Conservation (phyloP, 2,329 filamentous ascomycete species). For the Corynespora cassiicola region DNA sequence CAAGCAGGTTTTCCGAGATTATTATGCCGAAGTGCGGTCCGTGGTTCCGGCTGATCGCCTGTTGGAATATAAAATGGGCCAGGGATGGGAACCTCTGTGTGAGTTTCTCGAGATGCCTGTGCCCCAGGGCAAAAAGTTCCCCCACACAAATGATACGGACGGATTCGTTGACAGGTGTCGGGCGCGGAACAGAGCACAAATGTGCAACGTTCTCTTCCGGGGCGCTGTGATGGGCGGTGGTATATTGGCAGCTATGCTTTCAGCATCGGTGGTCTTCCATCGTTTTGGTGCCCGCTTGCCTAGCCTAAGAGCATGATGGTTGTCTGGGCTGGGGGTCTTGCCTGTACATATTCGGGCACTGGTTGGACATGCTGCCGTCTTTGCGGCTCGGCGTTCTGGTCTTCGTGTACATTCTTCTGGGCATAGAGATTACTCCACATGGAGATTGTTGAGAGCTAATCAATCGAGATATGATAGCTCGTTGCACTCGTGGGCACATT, state of each 20-base stretch:
- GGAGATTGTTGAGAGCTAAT: no score
- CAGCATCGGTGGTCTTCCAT: conserved; percentile 13
- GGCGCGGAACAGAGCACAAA: conserved; percentile 61
- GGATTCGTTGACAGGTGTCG: conserved; percentile 62
- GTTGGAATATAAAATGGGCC: conserved; percentile 61
- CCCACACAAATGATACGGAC: conserved; percentile 16
- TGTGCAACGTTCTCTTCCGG: conserved; percentile 61
- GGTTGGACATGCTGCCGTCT: no score
- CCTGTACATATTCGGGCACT: no score
- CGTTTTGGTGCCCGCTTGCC: conserved; percentile 5
- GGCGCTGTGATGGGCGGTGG: conserved; percentile 58
- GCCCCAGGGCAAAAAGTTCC: conserved; percentile 49
- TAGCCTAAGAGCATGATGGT: conserved; percentile 1
- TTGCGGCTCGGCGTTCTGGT: no score
- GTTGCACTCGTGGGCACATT: no score
- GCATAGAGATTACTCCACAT: no score
- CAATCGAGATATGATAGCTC: no score
- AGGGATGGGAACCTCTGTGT: conserved; percentile 62
- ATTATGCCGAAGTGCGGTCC: conserved; percentile 60
- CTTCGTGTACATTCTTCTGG: no score
- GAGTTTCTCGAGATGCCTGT: conserved; percentile 61
- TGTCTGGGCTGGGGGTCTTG: no score
- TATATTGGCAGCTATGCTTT: conserved; percentile 46
- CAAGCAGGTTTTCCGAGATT: conserved; percentile 66
- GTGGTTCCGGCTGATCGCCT: conserved; percentile 57